phyloP scores from a whole-genome alignment of 2,329 filamentous ascomycete species.

The Stromatinia cepivora region DNA sequence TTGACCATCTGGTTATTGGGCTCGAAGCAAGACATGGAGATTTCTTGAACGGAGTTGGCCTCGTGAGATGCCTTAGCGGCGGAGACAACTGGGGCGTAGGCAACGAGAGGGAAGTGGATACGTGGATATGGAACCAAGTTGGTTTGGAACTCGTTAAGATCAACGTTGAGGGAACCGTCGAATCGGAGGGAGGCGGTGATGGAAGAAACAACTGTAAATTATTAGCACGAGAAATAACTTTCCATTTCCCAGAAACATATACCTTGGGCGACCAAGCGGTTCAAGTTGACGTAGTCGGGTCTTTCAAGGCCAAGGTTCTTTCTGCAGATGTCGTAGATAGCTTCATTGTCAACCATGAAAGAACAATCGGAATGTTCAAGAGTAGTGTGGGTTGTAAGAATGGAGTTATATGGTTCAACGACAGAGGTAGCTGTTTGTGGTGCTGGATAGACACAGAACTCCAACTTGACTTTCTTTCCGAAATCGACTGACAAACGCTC shows the following conservation, averaged over 20 bases:
- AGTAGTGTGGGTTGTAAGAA: conserved; percentile 56
- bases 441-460: conserved; percentile 66
- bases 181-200: conserved; percentile 66
- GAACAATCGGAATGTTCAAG: conserved; percentile 69
- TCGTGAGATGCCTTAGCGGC: conserved; percentile 62
- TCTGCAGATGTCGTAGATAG: conserved; percentile 67
- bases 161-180: conserved; percentile 66
- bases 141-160: conserved; percentile 69
- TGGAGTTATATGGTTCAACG: conserved; percentile 68
- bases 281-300: conserved; percentile 63
- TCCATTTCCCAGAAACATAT: conserved; percentile 41
- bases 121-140: conserved; percentile 68
- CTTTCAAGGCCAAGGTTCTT: conserved; percentile 64
- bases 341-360: conserved; percentile 68
- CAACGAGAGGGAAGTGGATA: conserved; percentile 67
- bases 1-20: conserved; percentile 69
- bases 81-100: conserved; percentile 63
- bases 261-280: conserved; percentile 75
- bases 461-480: conserved; percentile 68
- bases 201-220: conserved; percentile 65
- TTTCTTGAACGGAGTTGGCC: conserved; percentile 26
- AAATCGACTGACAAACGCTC: conserved; percentile 65
- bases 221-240: conserved; percentile 50
- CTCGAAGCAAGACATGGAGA: conserved; percentile 52
- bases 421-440: conserved; percentile 64